Percentiles rank a stretch among this genome's conserved stretches.
phyloP scores from a whole-genome alignment of 805 yeast genomes.

The Spathaspora arborariae region DNA sequence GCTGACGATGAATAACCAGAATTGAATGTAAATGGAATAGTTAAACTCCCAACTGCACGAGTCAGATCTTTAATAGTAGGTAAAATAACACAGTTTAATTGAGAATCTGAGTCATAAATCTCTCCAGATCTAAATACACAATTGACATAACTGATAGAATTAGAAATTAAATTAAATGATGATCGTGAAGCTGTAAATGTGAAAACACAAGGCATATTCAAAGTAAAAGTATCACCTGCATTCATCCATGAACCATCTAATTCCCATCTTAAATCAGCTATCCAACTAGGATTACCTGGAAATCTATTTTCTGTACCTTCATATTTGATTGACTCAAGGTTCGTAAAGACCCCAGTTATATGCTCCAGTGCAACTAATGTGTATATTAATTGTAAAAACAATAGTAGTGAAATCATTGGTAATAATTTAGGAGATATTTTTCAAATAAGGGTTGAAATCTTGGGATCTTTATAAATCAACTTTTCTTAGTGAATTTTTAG shows the following conservation, averaged over 20 bases:
- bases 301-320: slow-evolving; percentile 2
- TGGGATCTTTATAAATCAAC: no score
- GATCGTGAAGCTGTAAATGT: slow-evolving; percentile 15
- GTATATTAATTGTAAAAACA: not conserved
- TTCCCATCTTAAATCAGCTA: slow-evolving; percentile 18
- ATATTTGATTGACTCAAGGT: slow-evolving; percentile 11
- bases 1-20: slow-evolving; percentile 13
- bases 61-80: slow-evolving; percentile 9
- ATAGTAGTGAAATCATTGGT: not conserved
- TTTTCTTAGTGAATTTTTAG: no score
- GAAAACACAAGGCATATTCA: slow-evolving; percentile 24
- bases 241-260: slow-evolving; percentile 12
- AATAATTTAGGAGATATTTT: no score
- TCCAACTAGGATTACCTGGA: slow-evolving; percentile 13
- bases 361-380: slow-evolving; percentile 2
- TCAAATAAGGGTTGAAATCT: no score
- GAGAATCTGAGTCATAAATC: slow-evolving; percentile 12
- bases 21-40: slow-evolving; percentile 21
- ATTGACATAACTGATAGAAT: slow-evolving; percentile 16
- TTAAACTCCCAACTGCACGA: slow-evolving; percentile 14
- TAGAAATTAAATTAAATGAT: slow-evolving; percentile 11
- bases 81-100: slow-evolving; percentile 15
- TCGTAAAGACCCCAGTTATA: slow-evolving; percentile 14
- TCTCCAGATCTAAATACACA: slow-evolving; percentile 18
- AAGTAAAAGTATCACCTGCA: slow-evolving; percentile 25